Percentiles rank a stretch among this genome's conserved stretches.
Conservation (phyloP, 2,329 filamentous ascomycete species). For the Arthrobotrys sphaeroides region DNA sequence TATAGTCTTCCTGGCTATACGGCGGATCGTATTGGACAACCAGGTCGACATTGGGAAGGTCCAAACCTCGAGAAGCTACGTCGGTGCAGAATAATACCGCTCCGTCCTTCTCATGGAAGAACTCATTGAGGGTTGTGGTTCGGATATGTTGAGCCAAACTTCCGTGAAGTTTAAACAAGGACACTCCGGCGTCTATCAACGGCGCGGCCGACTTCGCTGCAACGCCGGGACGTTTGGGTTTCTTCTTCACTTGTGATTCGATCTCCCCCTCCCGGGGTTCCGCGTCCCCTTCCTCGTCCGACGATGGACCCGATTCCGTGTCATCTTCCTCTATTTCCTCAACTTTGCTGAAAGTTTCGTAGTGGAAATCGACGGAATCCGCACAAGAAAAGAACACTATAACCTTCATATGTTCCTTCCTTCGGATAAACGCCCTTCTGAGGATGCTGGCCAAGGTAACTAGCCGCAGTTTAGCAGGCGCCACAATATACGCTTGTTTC, state of each 20-base stretch:
- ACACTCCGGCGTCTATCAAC: conserved; percentile 75
- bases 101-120: conserved; percentile 76
- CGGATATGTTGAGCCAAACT: conserved; percentile 88
- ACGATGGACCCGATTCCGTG: conserved; percentile 53
- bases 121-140: conserved; percentile 83
- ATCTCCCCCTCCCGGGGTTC: conserved; percentile 49
- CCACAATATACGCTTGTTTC: conserved; percentile 88
- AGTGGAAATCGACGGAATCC: conserved; percentile 97
- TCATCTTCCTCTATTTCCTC: conserved; percentile 56
- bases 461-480: conserved; percentile 87
- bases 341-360: conserved; percentile 73
- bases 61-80: conserved; percentile 92
- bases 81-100: conserved; percentile 92
- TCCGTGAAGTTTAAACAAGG: conserved; percentile 86
- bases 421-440: conserved; percentile 85
- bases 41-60: conserved; percentile 92
- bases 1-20: conserved; percentile 90
- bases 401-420: conserved; percentile 92
- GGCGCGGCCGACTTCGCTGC: conserved; percentile 66
- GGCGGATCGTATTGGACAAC: conserved; percentile 97
- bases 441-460: conserved; percentile 86
- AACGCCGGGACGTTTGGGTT: conserved; percentile 54
- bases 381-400: conserved; percentile 97
- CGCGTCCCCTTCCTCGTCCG: conserved; percentile 57
- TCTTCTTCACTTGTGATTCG: conserved; percentile 54